Percentiles rank a stretch among this genome's conserved stretches.
Conservation (phyloP, 306 rosid genomes). For the Trifolium subterraneum region DNA sequence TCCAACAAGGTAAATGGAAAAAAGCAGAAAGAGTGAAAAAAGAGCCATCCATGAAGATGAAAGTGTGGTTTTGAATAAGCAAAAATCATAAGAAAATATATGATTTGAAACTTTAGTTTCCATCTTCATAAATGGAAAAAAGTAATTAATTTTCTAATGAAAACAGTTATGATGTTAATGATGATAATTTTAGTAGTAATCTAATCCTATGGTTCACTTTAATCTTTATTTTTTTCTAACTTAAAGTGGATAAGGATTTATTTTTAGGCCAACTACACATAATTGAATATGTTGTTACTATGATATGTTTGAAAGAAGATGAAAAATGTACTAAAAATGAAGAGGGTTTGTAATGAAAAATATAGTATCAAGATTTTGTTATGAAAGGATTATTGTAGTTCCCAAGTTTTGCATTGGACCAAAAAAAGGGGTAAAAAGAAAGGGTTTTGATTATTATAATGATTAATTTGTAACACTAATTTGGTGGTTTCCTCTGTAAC, state of each 20-base stretch:
- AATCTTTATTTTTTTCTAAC: neutral
- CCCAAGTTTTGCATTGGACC: conserved; percentile 47
- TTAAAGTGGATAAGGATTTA: neutral
- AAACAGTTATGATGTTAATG: neutral
- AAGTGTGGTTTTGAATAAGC: conserved; percentile 55
- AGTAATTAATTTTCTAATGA: conserved; percentile 9
- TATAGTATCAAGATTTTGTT: conserved; percentile 5
- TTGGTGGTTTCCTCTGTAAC: conserved; percentile 41
- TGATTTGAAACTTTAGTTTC: conserved; percentile 52
- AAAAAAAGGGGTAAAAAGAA: conserved; percentile 13
- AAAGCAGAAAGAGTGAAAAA: conserved; percentile 53
- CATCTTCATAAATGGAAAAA: conserved; percentile 56
- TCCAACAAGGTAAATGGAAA: conserved; percentile 49
- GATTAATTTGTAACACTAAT: conserved; percentile 19
- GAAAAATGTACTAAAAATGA: neutral
- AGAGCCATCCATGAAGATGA: conserved; percentile 55
- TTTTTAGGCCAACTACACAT: neutral
- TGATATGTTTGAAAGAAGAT: neutral
- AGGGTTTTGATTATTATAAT: conserved; percentile 18
- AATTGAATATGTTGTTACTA: neutral
- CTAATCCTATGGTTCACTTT: neutral
- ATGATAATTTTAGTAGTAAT: neutral
- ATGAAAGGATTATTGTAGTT: conserved; percentile 44
- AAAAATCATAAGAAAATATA: conserved; percentile 55
- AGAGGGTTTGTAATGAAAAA: conserved; percentile 17